Evolutionary conservation across 192 early-diverging fungal species (phyloP), one percentile per base, ranked within the genome.

Genomic region (Diversispora epigaea): DNA sequence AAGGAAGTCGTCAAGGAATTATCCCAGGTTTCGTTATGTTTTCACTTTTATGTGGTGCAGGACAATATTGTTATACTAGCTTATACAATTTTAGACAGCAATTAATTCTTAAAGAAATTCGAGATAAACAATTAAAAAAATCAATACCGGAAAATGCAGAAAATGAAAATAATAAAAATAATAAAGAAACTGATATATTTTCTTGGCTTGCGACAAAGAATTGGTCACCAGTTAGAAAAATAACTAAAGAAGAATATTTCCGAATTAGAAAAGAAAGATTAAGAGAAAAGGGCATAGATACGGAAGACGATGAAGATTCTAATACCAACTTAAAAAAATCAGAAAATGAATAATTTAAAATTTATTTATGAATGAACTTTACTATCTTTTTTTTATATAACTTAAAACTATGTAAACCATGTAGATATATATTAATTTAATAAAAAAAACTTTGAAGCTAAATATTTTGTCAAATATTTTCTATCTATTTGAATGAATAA

Each of bases 201-300:
- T 49, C 46, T 49, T 39, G 49, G 67, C 41, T 68, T 7, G 25
- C 46, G 1, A 2, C 46, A 68, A 50, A 41, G 39, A 68, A 68
- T 49, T 68, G 67, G 67, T 32, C 67, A 15, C 45, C 45, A 1
- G 46, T 68, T 52, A 68, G 17, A 68, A 68, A 68, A 21, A 12
- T 68, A 52, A 15, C 46, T 0, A 46, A 68, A 46, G 67, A 68
- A 52, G n/a, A 68, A 22, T 68, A 68, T 68, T 8, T 17, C 25
- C 25, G 40, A 6, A 21, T 43, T 40, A 43, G 17, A 32, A 22
- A 62, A 62, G 60, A 8, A 14, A 62, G 32, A 62, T 21, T 15
- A 39, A 0, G 40, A 62, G 11, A 19, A 10, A 49, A 49, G 12
- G 47, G 1, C 6, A 49, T 49, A 10, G 21, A 40, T 39, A 39